Evolutionary conservation across 345 rosid species (phyloP), one percentile per base, ranked within the genome.

Genomic region (Aethionema arabicum): DNA sequence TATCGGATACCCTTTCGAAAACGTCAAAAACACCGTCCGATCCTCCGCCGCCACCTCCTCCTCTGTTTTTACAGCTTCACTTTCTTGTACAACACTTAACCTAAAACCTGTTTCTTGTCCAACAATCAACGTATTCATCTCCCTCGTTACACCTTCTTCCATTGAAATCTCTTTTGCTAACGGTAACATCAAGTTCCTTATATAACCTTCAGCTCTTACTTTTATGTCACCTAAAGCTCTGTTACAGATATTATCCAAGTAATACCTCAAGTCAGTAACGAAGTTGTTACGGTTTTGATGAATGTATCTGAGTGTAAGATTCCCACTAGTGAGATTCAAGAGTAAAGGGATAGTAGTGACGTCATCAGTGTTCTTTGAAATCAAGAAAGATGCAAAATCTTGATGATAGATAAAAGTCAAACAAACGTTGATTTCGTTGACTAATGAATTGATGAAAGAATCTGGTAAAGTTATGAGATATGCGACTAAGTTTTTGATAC

Each of bases 1-100:
- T 29, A 82, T 76, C 0, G 83, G 90, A 56, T 87, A 83, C 0
- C 92, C 95, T 68, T 79, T 85, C 0, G 88, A 87, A 62, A 87
- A 90, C 0, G 88, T 90, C 59, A 83, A 59, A 76, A 90, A 90
- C 11, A 90, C 61, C 0, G 86, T 83, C 76, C 88, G 67, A 8
- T 86, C 84, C 39, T 81, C 83, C 0, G 68, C 45, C 0, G 79
- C 58, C 15, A 65, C 8, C 29, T 0, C 13, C 27, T 1, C 32
- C 6, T 9, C 60, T 4, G n/a, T 13, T 44, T 31, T 38, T 7
- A n/a, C 8, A 3, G 8, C 7, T 9, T 33, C 2, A n/a, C 33
- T 52, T 44, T 4, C 53, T 32, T 48, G 57, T 16, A 11, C 43
- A 15, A n/a, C 43, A 38, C 36, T 56, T 6, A 12, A 29, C 32